Evolutionary conservation across 1,139 yeast genomes (phyloP).

Genomic region (Hemisphaericaspora lyxosophila): DNA sequence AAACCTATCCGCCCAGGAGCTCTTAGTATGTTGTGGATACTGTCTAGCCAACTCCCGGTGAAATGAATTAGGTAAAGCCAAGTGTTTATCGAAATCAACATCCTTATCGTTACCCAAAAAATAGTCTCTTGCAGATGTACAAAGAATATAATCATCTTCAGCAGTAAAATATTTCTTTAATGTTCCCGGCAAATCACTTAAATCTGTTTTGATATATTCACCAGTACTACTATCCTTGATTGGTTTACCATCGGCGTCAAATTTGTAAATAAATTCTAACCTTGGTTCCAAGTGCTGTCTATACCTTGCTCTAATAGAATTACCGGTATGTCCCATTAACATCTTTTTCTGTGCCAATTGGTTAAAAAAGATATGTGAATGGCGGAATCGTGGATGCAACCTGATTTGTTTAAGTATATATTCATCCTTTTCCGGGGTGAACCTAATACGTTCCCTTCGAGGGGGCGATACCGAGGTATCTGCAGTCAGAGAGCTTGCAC

Average conservation of each 20-base stretch:
- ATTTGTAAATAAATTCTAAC: conserved; percentile 59
- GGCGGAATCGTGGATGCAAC: conserved; percentile 60
- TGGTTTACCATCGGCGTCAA: conserved; percentile 52
- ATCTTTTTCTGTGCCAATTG: conserved; percentile 51
- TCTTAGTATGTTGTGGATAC: conserved; percentile 54
- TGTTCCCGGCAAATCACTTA: conserved; percentile 51
- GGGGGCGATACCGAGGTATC: neutral
- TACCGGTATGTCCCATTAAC: conserved; percentile 68
- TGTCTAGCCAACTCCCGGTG: conserved; percentile 46
- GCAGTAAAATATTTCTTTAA: conserved; percentile 65
- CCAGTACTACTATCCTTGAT: conserved; percentile 47
- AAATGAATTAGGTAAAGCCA: conserved; percentile 34
- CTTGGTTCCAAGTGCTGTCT: conserved; percentile 54
- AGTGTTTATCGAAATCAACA: conserved; percentile 3
- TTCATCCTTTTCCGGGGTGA: conserved; percentile 61
- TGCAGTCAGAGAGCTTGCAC: neutral
- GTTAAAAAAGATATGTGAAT: conserved; percentile 64
- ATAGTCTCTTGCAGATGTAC: conserved; percentile 40
- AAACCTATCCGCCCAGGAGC: conserved; percentile 78
- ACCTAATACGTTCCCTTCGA: conserved; percentile 17
- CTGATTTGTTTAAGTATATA: conserved; percentile 66
- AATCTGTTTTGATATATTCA: conserved; percentile 34
- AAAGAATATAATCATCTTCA: conserved; percentile 62
- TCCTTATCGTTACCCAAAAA: neutral
- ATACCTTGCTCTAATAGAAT: conserved; percentile 61